phyloP scores from a whole-genome alignment of 495 filamentous ascomycete species.

The Penicillium nucicola region DNA sequence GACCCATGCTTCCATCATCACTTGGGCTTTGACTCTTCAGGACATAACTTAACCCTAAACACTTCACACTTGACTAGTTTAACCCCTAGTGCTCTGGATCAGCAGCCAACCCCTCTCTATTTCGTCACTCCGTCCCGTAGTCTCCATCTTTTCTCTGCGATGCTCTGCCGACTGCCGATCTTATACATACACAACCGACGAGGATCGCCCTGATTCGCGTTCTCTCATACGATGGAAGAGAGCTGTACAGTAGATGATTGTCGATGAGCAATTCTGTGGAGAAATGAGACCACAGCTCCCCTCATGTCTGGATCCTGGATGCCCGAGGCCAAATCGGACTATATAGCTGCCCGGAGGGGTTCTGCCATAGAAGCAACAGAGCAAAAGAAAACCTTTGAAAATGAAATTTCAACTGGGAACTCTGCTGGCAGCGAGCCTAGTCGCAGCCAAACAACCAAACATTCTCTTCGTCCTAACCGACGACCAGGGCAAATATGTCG shows the following conservation, averaged over 20 bases:
- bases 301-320: neutral
- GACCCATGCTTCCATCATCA: conserved; percentile 14
- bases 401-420: conserved; percentile 1
- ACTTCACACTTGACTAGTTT: too few species aligned
- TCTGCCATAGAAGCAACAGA: neutral
- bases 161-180: neutral
- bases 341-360: neutral
- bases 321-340: neutral
- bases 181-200: neutral
- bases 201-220: conserved; percentile 4
- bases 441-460: conserved; percentile 41
- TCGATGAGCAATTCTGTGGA: conserved; percentile 17
- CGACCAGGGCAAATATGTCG: conserved; percentile 58
- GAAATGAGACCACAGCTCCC: conserved; percentile 18
- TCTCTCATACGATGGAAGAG: neutral
- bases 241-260: neutral
- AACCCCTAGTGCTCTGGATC: too few species aligned
- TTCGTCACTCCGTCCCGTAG: neutral
- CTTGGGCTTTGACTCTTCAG: too few species aligned
- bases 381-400: neutral
- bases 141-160: neutral
- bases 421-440: conserved; percentile 3
- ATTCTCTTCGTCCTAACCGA: conserved; percentile 63
- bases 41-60: too few species aligned
- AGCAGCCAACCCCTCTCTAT: neutral